A percentile compares a stretch with the other conserved stretches of the same genome.
phyloP scores from a whole-genome alignment of 2,329 filamentous ascomycete genomes.

The Xenoacremonium recifei region DNA sequence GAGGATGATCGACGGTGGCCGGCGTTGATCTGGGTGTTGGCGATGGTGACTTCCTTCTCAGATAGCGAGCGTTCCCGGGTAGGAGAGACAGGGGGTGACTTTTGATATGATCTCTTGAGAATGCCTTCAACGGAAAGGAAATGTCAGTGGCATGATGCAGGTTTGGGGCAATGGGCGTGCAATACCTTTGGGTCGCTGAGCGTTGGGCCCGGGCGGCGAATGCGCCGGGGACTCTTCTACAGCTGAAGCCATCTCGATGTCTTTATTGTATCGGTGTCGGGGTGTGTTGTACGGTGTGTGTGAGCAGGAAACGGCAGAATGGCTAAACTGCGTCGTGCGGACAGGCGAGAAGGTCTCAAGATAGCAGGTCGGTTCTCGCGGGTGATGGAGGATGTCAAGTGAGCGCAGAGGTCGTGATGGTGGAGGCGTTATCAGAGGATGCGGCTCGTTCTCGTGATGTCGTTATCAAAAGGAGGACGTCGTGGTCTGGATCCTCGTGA shows the following conservation, averaged over 20 bases:
- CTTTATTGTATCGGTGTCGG: slow-evolving; percentile 5
- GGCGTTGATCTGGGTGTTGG: slow-evolving; percentile 93
- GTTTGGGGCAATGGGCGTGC: not conserved
- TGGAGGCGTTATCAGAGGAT: not conserved
- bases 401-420: slow-evolving; percentile 1
- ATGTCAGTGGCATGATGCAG: not conserved
- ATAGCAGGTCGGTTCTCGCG: slow-evolving; percentile 4
- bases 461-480: slow-evolving; percentile 16
- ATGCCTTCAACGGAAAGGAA: slow-evolving; percentile 79
- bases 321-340: not conserved
- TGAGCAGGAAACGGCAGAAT: not conserved
- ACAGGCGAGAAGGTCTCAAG: not conserved
- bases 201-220: slow-evolving; percentile 39
- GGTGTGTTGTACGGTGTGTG: not conserved
- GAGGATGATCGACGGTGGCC: slow-evolving; percentile 82
- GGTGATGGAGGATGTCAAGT: slow-evolving; percentile 13
- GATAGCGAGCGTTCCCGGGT: slow-evolving; percentile 45
- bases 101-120: slow-evolving; percentile 82
- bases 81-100: slow-evolving; percentile 54
- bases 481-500: slow-evolving; percentile 18
- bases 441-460: slow-evolving; percentile 17
- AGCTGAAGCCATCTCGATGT: slow-evolving; percentile 39
- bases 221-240: slow-evolving; percentile 39
- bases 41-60: slow-evolving; percentile 86
- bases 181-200: slow-evolving; percentile 46